Evolutionary conservation across 441 rosid genomes (phyloP), one percentile per base, ranked within the genome.

Genomic region (Populus trichocarpa): DNA sequence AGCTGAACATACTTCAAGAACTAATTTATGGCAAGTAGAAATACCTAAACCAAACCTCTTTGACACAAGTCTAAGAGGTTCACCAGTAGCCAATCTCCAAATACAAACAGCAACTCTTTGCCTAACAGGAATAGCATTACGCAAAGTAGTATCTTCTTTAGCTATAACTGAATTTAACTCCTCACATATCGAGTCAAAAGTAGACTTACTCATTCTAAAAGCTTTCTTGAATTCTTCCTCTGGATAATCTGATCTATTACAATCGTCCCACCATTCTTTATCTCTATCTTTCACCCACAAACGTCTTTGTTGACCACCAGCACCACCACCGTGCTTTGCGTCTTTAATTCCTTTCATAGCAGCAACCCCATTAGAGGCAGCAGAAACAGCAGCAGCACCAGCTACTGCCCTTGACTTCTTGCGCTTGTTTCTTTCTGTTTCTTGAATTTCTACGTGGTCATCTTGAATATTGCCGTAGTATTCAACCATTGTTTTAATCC

Each of bases 101-200:
- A 94, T 86, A 83, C 98, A 94, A 32, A 92, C 97, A n/a, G 93
- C 98, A 2, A 94, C 93, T 65, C 97, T 90, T 73, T 94, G 96
- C 23, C 89, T 92, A 20, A 92, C 98, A 25, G 98, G 98, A 63
- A 94, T 90, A 28, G 97, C 98, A 75, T 89, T 90, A 0, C 98
- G 84, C 16, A 94, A 82, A 86, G 88, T 86, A 61, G 98, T 94
- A 85, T 94, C 90, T 85, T 90, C 89, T 87, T 94, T 94, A 67
- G 85, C 89, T 42, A 93, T 89, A 65, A 82, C 81, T 14, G 88
- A 74, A 77, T 90, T 90, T 25, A 94, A 82, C 83, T 91, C 96
- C 23, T 86, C 88, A 77, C 97, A 94, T 28, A 94, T 90, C 80
- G 89, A 50, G 36, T 88, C 83, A 71, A 94, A 94, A 46, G 97